Evolutionary conservation across 495 filamentous ascomycete species (phyloP).

Genomic region (Penicillium crystallinum): DNA sequence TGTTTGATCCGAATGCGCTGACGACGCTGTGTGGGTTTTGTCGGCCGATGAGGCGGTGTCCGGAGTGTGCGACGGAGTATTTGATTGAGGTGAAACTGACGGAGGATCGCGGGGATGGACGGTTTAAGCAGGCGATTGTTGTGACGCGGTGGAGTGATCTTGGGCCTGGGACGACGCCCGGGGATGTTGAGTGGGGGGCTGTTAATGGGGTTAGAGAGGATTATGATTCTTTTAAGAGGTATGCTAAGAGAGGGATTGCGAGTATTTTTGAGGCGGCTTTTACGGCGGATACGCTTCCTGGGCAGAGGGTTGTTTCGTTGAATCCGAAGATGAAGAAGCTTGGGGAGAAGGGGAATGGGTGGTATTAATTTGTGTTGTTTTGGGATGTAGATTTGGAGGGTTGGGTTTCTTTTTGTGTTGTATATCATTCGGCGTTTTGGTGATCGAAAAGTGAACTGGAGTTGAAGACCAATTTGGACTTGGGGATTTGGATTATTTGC

Average conservation of each 20-base stretch:
- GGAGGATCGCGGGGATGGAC: conserved; percentile 37
- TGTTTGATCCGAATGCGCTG: conserved; percentile 41
- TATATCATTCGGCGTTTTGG: neutral
- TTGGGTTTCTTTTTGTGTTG: neutral
- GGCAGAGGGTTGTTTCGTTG: conserved; percentile 51
- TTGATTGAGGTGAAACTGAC: conserved; percentile 51
- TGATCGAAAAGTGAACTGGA: neutral
- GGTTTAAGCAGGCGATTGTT: conserved; percentile 54
- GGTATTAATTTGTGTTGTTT: conserved; percentile 35
- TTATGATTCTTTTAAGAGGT: conserved; percentile 48
- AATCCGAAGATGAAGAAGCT: conserved; percentile 46
- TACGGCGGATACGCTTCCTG: conserved; percentile 49
- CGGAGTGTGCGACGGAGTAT: conserved; percentile 57
- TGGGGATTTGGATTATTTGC: neutral
- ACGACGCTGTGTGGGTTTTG: conserved; percentile 48
- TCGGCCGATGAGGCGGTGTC: conserved; percentile 52
- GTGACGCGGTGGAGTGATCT: conserved; percentile 58
- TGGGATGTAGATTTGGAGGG: neutral
- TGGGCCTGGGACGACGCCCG: conserved; percentile 45
- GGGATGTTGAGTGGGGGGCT: conserved; percentile 44
- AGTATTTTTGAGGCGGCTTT: conserved; percentile 54
- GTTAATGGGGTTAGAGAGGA: conserved; percentile 37
- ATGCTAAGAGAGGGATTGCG: conserved; percentile 48
- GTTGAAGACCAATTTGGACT: neutral
- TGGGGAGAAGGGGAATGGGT: conserved; percentile 43